These are phyloP conservation scores for Vickermania ingenoplastis DNA, from an alignment of 208 protist species.

Conservation along the genomic window DNA sequence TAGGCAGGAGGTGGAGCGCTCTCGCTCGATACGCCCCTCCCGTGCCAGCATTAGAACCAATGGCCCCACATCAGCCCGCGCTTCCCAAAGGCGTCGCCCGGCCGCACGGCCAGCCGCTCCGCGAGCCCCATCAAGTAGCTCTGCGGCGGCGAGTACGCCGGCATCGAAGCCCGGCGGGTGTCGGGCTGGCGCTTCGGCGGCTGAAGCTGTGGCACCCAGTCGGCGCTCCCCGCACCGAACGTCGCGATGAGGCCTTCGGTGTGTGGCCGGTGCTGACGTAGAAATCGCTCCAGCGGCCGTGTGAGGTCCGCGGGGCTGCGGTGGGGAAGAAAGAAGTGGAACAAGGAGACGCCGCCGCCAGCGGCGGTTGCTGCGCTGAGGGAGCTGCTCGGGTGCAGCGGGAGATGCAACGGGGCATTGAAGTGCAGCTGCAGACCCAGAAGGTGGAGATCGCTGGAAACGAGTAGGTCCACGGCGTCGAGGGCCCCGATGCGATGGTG, in stretches of 20 bases:
- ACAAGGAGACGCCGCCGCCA: conserved; percentile 42
- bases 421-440: conserved; percentile 65
- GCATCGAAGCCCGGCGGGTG: conserved; percentile 29
- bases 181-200: conserved; percentile 24
- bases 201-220: conserved; percentile 52
- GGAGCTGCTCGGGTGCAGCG: conserved; percentile 7
- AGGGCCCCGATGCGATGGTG: conserved; percentile 19
- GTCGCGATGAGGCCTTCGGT: neutral
- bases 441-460: conserved; percentile 67
- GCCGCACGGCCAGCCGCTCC: conserved; percentile 68
- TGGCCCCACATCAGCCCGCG: conserved; percentile 84
- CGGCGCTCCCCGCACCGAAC: neutral
- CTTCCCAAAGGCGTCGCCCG: conserved; percentile 69
- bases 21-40: too few relatives aligned
- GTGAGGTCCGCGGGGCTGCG: conserved; percentile 68
- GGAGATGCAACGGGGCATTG: conserved; percentile 5
- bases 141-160: conserved; percentile 55
- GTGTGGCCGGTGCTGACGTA: conserved; percentile 41
- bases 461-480: conserved; percentile 34
- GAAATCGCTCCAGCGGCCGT: conserved; percentile 64
- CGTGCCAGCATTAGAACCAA: conserved; percentile 49
- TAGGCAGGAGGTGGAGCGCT: too few relatives aligned
- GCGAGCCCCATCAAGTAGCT: conserved; percentile 83
- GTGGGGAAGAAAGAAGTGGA: conserved; percentile 77
- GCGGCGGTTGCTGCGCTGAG: conserved; percentile 9